Evolutionary conservation across 139 green algal species (phyloP).

Genomic region (Edaphochlamys debaryana): DNA sequence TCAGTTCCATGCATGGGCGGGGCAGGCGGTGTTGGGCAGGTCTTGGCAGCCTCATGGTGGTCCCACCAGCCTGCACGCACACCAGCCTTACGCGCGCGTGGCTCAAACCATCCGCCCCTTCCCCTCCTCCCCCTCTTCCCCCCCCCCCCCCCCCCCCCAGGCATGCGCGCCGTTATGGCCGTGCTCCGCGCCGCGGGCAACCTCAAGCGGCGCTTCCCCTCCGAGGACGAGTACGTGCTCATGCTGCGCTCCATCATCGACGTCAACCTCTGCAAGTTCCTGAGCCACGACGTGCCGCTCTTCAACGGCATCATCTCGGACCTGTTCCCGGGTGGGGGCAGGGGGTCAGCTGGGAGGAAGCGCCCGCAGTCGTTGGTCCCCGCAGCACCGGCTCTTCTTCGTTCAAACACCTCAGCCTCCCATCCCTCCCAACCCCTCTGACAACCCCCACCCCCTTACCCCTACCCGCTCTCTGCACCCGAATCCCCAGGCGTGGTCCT

Average conservation of each 20-base stretch:
- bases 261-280: slow-evolving; percentile 91
- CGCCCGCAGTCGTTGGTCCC: too few relatives aligned
- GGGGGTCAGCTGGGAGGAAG: too few relatives aligned
- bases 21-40: too few relatives aligned
- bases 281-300: slow-evolving; percentile 80
- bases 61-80: too few relatives aligned
- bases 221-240: slow-evolving; percentile 80
- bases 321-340: slow-evolving; percentile 68
- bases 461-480: too few relatives aligned
- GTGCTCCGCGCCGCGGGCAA: slow-evolving; percentile 77
- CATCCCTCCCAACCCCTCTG: too few relatives aligned
- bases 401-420: too few relatives aligned
- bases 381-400: too few relatives aligned
- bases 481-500: slow-evolving; percentile 53
- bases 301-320: slow-evolving; percentile 81
- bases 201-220: slow-evolving; percentile 66
- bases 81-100: too few relatives aligned
- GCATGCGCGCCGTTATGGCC: slow-evolving; percentile 84
- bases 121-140: slow-evolving; percentile 46
- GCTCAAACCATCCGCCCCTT: too few relatives aligned
- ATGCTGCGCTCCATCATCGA: slow-evolving; percentile 85
- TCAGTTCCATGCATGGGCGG: background rate
- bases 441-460: too few relatives aligned
- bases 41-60: too few relatives aligned
- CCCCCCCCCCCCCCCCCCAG: slow-evolving; percentile 37